Base-by-base conservation (phyloP, 2,329 filamentous ascomycete species). In the Cordyceps cateniannulata region DNA sequence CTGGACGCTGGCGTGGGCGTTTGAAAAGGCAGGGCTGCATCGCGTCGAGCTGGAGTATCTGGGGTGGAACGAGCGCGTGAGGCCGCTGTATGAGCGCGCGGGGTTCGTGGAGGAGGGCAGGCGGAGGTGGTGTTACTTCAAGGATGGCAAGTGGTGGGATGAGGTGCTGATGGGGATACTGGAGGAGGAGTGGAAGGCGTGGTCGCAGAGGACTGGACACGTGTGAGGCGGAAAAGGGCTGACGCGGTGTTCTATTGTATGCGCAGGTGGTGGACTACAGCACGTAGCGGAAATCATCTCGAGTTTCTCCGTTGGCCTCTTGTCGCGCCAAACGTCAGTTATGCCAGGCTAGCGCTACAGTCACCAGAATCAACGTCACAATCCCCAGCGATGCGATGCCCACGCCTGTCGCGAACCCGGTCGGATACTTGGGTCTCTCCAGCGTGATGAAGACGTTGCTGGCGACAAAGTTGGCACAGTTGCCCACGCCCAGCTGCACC, bases 1-100 rank as follows among this genome's bases (percentile, higher is more conserved):
- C 22, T 81, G 76, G 77, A 72, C 67, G 1, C 64, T 79, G 20
- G 69, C 75, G 38, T 80, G 76, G 71, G 73, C 73, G 0, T 81
- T 80, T 62, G 61, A 64, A 25, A 68, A 69, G 20, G 75, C 70
- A 5, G 74, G 74, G 5, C 62, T 80, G 68, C 77, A 80, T 62
- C 67, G 72, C 9, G 72, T 80, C 38, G 68, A 67, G 35, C 70
- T 80, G 8, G 65, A 68, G 14, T 72, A 70, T 12, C 73, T 77
- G 50, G 72, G 65, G 18, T 80, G 71, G 64, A 81, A 79, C 57
- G 65, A 67, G 29, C 69, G 75, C 1, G 77, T 76, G 1, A 50
- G 70, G 5, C 67, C 69, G 16, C 59, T 80, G 66, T 80, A 79
- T 65, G 67, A 75, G 65, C 69, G 69, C 48, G 61, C 79, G 7